These are phyloP conservation scores for Chondrostereum purpureum DNA, from an alignment of 1,284 basidiomycete species.

Conservation along the genomic window DNA sequence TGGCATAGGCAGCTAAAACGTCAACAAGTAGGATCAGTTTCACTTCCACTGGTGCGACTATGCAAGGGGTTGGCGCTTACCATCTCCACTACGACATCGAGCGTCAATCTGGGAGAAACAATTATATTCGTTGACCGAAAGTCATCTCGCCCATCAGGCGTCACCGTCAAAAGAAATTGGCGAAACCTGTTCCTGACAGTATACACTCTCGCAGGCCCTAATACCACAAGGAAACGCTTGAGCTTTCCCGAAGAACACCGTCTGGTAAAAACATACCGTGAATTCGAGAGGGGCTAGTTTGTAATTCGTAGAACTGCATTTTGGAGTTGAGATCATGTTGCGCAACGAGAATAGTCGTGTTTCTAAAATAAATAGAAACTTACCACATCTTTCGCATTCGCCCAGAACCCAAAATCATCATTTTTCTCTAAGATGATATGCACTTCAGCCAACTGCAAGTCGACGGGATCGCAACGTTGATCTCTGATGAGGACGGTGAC, in stretches of 20 bases:
- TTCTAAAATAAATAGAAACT: constrained; percentile 15
- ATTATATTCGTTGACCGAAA: constrained; percentile 38
- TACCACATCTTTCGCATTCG: constrained; percentile 56
- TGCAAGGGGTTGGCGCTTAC: constrained; percentile 29
- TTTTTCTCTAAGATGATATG: constrained; percentile 43
- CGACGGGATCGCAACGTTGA: constrained; percentile 40
- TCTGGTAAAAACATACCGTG: constrained; percentile 57
- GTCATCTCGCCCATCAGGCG: constrained; percentile 40
- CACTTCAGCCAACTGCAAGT: constrained; percentile 60
- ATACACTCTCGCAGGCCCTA: constrained; percentile 65
- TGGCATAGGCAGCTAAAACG: constrained; percentile 15
- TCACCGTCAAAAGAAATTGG: constrained; percentile 62
- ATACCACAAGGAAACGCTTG: constrained; percentile 2
- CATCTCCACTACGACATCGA: constrained; percentile 43
- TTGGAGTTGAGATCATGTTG: no score
- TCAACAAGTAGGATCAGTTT: constrained; percentile 12
- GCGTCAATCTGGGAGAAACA: constrained; percentile 37
- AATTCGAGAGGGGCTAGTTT: constrained; percentile 57
- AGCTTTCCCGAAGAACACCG: not conserved
- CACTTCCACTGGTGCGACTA: not conserved
- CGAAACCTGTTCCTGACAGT: constrained; percentile 62
- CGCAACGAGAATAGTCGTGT: not conserved
- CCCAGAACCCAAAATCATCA: constrained; percentile 58
- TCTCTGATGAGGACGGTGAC: constrained; percentile 65
- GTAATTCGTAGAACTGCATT: constrained; percentile 45